Base-by-base conservation (phyloP, 495 filamentous ascomycete genomes). In the Annulohypoxylon nitens region DNA sequence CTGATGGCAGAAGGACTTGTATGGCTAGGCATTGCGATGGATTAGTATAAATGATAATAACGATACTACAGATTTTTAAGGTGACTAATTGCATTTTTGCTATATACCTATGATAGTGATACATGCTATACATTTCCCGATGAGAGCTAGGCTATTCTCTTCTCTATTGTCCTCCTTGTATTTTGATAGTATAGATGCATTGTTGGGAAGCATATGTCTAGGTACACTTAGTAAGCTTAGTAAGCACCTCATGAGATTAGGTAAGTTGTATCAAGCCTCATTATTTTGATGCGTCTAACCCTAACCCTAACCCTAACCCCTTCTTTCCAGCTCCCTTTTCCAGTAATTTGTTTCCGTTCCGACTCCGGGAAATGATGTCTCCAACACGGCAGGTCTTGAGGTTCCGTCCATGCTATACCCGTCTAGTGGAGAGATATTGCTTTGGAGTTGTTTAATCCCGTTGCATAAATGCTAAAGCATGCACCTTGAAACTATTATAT, bases 1-100 rank as follows among this genome's bases (percentile, higher is more conserved):
- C 14, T 43, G 12, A 14, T 10, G 18, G 25, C 9, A 20, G 53
- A 30, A 11, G 30, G 14, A 10, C 18, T 30, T 55, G 51, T 23
- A 55, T 36, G 30, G 41, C 23, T 54, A 45, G 26, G 45, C 20
- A 20, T 54, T 68, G 20, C 33, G 30, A 23, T 23, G 20, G 20
- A n/a, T n/a, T n/a, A 30, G 30, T 30, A 36, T 68, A 68, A 68
- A 12, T 37, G 20, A 51, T 23, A 41, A 30, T 55, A 45, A 30
- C 50, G 7, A n/a, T 11, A 12, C 5, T 4, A 4, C 12, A 30
- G 30, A 30, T 30, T 33, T n/a, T 30, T 26, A 14, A 26, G 20
- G 20, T 23, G 20, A 11, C 30, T 12, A 10, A 1, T 4, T 11
- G 23, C 33, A 30, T 12, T 54, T 30, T 26, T 30, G 30, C 20